Evolutionary conservation across 2,329 filamentous ascomycete genomes (phyloP), one percentile per base, ranked within the genome.

Genomic region (Rutstroemia sydowiana): DNA sequence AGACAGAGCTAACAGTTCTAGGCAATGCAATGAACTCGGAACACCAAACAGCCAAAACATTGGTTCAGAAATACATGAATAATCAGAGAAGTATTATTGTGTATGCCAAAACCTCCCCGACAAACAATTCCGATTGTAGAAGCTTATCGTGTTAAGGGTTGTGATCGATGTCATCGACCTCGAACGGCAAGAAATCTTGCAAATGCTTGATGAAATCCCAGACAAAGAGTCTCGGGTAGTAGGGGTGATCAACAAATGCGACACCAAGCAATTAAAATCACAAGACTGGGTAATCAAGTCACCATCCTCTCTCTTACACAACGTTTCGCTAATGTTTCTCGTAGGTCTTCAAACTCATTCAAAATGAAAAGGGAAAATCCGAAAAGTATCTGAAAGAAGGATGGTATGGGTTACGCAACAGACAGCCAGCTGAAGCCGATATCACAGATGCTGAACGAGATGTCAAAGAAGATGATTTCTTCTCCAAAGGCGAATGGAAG

Each of bases 391-490:
- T 75, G 0, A 53, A 54, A 28, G 51, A 57, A 47, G 73, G 73
- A 7, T 75, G 73, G 72, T 73, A 74, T 57, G 67, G 67, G 1
- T 53, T 75, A 18, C 65, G 64, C 36, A 75, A 75, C 59, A 48
- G 71, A 48, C 55, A 74, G 57, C 48, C 67, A 52, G 26, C 45
- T 14, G 55, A 57, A 47, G 18, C 40, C 20, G 48, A 69, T 57
- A 45, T 69, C 60, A 23, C 62, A 61, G 45, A 65, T 43, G 7
- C 36, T 30, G 52, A 52, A 51, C 42, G 50, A 37, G 51, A 49
- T 53, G 53, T 23, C 10, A 51, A 31, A 31, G 58, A 52, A 42
- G 49, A 39, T 5, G 21, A 43, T 1, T 59, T 53, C 39, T 61
- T 61, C 26, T 48, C 51, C 14, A 47, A 51, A 4, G 39, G 51